A percentile compares a stretch with the other conserved stretches of the same genome.
Conservation (phyloP, 768 basidiomycete species). For the Tulasnella sp. region DNA sequence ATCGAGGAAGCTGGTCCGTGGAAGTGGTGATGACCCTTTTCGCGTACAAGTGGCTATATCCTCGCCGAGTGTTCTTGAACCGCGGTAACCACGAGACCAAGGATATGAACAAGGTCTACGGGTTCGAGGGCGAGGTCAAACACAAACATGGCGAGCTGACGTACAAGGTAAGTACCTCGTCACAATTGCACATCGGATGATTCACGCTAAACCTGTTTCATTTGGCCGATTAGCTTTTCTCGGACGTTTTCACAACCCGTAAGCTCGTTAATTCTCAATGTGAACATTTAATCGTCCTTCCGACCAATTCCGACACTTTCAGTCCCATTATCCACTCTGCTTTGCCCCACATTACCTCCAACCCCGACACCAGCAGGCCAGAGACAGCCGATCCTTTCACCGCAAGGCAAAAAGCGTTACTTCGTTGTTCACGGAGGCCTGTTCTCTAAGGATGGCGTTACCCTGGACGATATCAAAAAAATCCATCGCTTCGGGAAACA, state of each 20-base stretch:
- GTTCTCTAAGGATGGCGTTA: conserved; percentile 92
- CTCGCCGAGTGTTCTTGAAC: conserved; percentile 82
- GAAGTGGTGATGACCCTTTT: conserved; percentile 90
- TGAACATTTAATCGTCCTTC: neutral
- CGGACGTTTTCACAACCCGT: conserved; percentile 88
- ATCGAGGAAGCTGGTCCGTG: conserved; percentile 91
- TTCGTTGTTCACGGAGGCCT: conserved; percentile 95
- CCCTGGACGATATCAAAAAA: conserved; percentile 82
- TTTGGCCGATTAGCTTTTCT: conserved; percentile 53
- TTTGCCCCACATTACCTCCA: conserved; percentile 59
- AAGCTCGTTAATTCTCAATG: conserved; percentile 29
- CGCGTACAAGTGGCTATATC: conserved; percentile 96
- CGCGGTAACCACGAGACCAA: conserved; percentile 95
- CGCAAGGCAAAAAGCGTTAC: conserved; percentile 74
- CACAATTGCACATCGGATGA: neutral
- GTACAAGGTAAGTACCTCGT: conserved; percentile 53
- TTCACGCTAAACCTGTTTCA: conserved; percentile 8
- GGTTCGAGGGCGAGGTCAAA: conserved; percentile 92
- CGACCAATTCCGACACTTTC: neutral
- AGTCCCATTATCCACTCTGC: conserved; percentile 87
- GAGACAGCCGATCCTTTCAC: conserved; percentile 58
- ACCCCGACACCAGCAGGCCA: conserved; percentile 30
- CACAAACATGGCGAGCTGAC: conserved; percentile 94
- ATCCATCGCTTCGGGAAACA: conserved; percentile 80
- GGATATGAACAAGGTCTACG: conserved; percentile 89